Evolutionary conservation across 106 monocot genomes (phyloP), one percentile per base, ranked within the genome.

Genomic region (Posidonia australis): DNA sequence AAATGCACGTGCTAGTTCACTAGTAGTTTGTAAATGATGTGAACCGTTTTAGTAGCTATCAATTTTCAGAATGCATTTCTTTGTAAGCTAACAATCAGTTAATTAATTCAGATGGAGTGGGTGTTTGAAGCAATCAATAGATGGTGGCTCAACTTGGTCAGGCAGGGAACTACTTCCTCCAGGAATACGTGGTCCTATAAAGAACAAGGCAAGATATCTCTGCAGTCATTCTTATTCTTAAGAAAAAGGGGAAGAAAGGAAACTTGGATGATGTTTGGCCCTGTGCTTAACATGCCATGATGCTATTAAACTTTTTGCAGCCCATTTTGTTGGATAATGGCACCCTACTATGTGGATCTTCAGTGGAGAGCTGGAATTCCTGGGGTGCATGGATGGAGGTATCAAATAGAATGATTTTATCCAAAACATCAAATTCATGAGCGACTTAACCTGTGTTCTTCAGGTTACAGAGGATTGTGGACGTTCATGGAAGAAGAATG

Each of bases 321-420:
- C 98, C 96, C 22, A 58, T 90, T 22, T 81, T 98, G 80, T 74
- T 90, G 0, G 72, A 83, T 9, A 80, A 90, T 56, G 90, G 96
- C 16, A 71, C 70, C 3, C 72, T 98, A 13, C 68, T 90, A 20
- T 98, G 96, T 63, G 90, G 90, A 63, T 98, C 96, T 19, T 98
- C 98, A 11, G 91, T 98, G 10, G 98, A 98, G 54, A 91, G 91
- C 68, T 98, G 91, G 98, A 98, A 98, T 58, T 98, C 98, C 22
- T 98, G 98, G 98, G 98, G 98, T 65, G 77, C 98, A 55, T 87
- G 98, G 98, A 72, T 85, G 72, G 98, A 98, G 90, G 91, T 91
- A 78, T 16, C 9, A 25, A 2, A n/a, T 24, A n/a, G n/a, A n/a
- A n/a, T n/a, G n/a, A n/a, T n/a, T n/a, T n/a, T n/a, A n/a, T n/a